Evolutionary conservation across 345 rosid genomes (phyloP).

Genomic region (Lagerstroemia speciosa): DNA sequence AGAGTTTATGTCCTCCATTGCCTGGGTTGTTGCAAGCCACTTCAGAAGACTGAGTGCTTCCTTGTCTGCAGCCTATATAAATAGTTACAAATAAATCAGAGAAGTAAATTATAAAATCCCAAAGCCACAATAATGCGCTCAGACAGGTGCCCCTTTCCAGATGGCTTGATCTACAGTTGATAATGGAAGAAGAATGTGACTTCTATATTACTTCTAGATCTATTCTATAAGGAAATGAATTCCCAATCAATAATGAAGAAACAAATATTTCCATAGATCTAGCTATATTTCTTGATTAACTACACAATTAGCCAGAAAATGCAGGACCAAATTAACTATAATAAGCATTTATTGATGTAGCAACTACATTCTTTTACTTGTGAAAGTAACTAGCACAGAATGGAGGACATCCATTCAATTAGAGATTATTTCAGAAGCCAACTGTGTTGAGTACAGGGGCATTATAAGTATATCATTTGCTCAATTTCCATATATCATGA

Average conservation of each 20-base stretch:
- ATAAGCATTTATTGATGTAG: too few species aligned
- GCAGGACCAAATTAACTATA: too few species aligned
- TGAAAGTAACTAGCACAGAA: background rate
- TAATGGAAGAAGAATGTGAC: background rate
- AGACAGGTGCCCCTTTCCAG: background rate
- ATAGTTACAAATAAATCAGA: slow-evolving; percentile 5
- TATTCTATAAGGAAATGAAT: background rate
- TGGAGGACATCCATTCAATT: background rate
- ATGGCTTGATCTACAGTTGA: background rate
- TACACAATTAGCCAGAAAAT: too few species aligned
- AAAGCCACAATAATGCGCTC: background rate
- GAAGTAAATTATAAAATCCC: background rate
- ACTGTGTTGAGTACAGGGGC: background rate
- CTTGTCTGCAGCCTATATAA: slow-evolving; percentile 40
- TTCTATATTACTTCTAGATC: background rate
- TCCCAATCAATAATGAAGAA: background rate
- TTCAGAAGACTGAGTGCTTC: slow-evolving; percentile 74
- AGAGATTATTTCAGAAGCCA: background rate
- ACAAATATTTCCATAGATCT: background rate
- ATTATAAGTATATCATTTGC: background rate
- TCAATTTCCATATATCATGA: background rate
- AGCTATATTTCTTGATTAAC: too few species aligned
- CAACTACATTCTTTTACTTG: too few species aligned
- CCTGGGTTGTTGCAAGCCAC: slow-evolving; percentile 93
- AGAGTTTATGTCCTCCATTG: slow-evolving; percentile 81